phyloP scores from a whole-genome alignment of 306 rosid genomes.

The Sphenostylis stenocarpa region DNA sequence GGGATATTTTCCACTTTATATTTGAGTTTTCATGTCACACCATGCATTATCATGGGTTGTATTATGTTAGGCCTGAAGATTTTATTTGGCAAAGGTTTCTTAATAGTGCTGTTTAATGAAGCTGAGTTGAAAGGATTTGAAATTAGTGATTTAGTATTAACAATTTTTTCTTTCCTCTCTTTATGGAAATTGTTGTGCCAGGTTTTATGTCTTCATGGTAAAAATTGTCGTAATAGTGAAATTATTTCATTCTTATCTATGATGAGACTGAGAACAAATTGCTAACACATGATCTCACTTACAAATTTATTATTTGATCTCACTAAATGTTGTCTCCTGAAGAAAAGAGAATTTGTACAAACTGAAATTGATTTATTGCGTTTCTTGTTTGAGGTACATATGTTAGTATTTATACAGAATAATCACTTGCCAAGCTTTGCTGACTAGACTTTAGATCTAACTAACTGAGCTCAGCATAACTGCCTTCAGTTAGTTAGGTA shows the following conservation, averaged over 20 bases:
- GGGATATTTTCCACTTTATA: background rate
- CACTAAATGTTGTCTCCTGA: background rate
- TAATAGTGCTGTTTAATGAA: slow-evolving; percentile 8
- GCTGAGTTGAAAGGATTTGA: slow-evolving; percentile 14
- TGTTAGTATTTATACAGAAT: no score
- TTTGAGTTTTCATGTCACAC: slow-evolving; percentile 1
- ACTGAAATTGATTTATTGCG: no score
- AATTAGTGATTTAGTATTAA: background rate
- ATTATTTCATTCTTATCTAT: background rate
- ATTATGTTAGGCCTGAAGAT: background rate
- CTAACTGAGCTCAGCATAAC: no score
- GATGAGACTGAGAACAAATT: background rate
- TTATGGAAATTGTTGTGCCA: background rate
- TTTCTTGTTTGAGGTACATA: no score
- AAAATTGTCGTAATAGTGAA: background rate
- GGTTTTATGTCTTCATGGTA: background rate
- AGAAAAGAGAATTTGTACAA: no score
- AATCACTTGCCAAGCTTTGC: no score
- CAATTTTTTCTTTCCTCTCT: background rate
- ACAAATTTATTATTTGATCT: no score
- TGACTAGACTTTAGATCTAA: no score
- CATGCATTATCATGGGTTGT: background rate
- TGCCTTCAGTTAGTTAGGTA: no score
- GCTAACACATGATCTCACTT: no score
- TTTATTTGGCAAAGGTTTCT: slow-evolving; percentile 3